Evolutionary conservation across 2,329 filamentous ascomycete species (phyloP), one percentile per base, ranked within the genome.

Genomic region (Colletotrichum sp.): DNA sequence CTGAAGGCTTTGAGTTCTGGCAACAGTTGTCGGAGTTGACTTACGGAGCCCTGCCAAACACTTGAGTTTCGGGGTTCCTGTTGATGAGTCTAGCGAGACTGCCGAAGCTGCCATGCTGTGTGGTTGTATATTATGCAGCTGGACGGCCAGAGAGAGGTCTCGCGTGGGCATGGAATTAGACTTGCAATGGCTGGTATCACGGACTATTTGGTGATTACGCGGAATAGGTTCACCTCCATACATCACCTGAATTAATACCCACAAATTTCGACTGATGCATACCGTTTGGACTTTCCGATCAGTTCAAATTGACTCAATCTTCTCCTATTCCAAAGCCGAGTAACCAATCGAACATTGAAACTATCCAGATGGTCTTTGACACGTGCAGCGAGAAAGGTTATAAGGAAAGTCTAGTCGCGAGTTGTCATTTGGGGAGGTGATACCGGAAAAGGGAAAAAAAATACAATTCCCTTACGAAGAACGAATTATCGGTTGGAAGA

Each of bases 221-320:
- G 39, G 39, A n/a, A 10, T 0, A 1, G 16, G 16, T n/a, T n/a
- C 39, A n/a, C 0, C 18, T 44, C 39, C 8, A 10, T 10, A 44
- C 0, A 18, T 10, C 18, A 44, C 18, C 18, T 44, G 39, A n/a
- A 39, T 18, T 39, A 2, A 18, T 9, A 18, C 4, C 36, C 16
- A 39, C 4, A 39, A 39, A 5, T 39, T 18, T 9, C 16, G 16
- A 18, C 1, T 18, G 36, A 9, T 39, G 36, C 34, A 16, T 13
- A 2, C 1, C 2, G 16, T 39, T 2, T 18, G 8, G 16, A 18
- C 1, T 39, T 18, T 39, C 0, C 16, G 1, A 39, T 39, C 16
- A 18, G 2, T 44, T 44, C 1, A 44, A 44, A 1, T 1, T 8
- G 3, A 44, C 39, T 44, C 39, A 10, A 44, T 10, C 8, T 44